Base-by-base conservation (phyloP, 495 filamentous ascomycete genomes). In the Podospora fimiseda region DNA sequence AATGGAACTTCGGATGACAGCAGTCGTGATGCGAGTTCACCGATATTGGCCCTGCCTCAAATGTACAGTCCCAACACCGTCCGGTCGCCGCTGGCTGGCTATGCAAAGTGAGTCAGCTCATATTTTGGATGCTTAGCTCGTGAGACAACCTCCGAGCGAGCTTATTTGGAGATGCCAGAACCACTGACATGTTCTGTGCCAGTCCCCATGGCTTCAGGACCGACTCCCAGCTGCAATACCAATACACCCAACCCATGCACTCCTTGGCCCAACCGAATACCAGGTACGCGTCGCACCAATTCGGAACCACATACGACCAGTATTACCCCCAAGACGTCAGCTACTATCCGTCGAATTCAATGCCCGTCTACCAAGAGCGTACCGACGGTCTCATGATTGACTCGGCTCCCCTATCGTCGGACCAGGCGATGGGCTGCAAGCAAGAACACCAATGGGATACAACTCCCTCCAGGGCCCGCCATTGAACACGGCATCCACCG, bases 1-100 rank as follows among this genome's bases (percentile, higher is more conserved):
- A 41, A 40, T n/a, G 33, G 7, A 8, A 47, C 33, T 15, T 48
- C 36, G 9, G 52, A 43, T n/a, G 41, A 36, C 38, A 50, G 43
- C 36, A 55, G 46, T 21, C 37, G 19, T 24, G 27, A 27, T 24
- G 30, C 33, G 9, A 11, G 27, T 33, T 33, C 27, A 11, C 27
- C 27, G 11, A 11, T 33, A 11, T 5, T 33, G 6, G 27, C 6
- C 11, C 27, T 11, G 6, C 27, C 27, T 6, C 27, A 33, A 5
- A 5, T 33, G 27, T 33, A 33, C 27, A 33, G 11, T 33, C 27
- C 27, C 6, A 33, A 33, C 27, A 5, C 5, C 5, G 6, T 11
- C 27, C 27, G 27, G 27, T 11, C 27, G 6, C 11, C 27, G 6
- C 5, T 33, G 27, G 11, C 27, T 33, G 27, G 6, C 27, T 33